Percentiles rank a stretch among this genome's conserved stretches.
Conservation (phyloP, 2,329 filamentous ascomycete genomes). For the Xylariaceae sp. region DNA sequence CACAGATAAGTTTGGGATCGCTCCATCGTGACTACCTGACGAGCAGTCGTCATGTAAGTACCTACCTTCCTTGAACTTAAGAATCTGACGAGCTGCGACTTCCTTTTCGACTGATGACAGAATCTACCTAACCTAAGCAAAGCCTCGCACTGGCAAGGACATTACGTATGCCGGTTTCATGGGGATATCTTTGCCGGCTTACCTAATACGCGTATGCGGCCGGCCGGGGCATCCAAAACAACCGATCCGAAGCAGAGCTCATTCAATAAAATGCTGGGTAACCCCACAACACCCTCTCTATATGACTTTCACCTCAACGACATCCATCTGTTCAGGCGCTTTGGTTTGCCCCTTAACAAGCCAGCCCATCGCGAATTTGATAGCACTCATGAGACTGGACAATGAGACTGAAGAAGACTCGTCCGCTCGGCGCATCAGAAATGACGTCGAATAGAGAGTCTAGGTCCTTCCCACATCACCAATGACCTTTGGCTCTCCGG, state of each 20-base stretch:
- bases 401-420: neutral
- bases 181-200: neutral
- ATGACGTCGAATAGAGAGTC: neutral
- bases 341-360: neutral
- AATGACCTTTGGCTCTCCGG: neutral
- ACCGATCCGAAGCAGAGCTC: neutral
- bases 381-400: neutral
- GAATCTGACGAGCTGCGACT: neutral
- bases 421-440: neutral
- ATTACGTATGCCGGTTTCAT: neutral
- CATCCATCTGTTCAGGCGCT: too few relatives aligned
- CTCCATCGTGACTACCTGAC: too few relatives aligned
- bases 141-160: too few relatives aligned
- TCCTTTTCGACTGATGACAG: neutral
- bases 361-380: neutral
- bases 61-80: too few relatives aligned
- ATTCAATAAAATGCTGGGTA: neutral
- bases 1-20: neutral
- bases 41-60: too few relatives aligned
- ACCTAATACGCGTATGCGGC: neutral
- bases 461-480: neutral
- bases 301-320: neutral
- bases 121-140: neutral
- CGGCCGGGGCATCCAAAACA: neutral
- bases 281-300: neutral